These are phyloP conservation scores for Phytopythium cucurbitacearum DNA, from an alignment of 352 stramenopile genomes.

Conservation along the genomic window DNA sequence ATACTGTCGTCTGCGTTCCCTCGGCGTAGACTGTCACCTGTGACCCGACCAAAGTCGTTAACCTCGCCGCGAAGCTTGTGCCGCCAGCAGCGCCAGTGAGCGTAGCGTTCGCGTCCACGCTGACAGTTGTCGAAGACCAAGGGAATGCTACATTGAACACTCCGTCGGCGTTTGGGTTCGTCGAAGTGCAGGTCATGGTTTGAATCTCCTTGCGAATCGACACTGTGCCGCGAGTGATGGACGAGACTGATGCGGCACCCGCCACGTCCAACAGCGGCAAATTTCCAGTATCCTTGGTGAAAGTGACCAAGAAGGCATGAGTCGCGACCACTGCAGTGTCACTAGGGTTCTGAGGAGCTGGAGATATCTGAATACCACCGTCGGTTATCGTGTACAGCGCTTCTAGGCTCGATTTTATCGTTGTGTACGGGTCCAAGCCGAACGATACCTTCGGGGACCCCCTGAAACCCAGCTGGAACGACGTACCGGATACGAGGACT, in stretches of 20 bases:
- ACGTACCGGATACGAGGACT: conserved; percentile 27
- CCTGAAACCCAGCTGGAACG: conserved; percentile 59
- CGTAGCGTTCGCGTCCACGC: conserved; percentile 36
- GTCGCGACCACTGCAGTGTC: conserved; percentile 25
- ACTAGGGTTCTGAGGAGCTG: conserved; percentile 23
- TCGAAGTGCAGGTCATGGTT: conserved; percentile 60
- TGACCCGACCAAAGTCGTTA: conserved; percentile 28
- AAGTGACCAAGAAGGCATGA: conserved; percentile 65
- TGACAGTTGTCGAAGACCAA: conserved; percentile 16
- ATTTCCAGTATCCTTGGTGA: conserved; percentile 44
- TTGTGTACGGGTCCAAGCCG: conserved; percentile 28
- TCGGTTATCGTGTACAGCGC: conserved; percentile 76
- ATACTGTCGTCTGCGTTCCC: conserved; percentile 45
- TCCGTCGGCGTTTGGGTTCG: conserved; percentile 24
- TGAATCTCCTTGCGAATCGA: conserved; percentile 73
- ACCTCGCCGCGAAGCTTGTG: conserved; percentile 21
- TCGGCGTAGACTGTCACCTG: conserved; percentile 37
- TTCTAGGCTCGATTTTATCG: conserved; percentile 62
- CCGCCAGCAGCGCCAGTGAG: conserved; percentile 21
- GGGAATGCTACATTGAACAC: conserved; percentile 59
- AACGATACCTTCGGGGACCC: conserved; percentile 39
- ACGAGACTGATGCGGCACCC: conserved; percentile 26
- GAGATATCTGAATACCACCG: conserved; percentile 66
- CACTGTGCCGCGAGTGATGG: conserved; percentile 29
- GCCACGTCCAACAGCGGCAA: conserved; percentile 31